These are phyloP conservation scores for Penicillium soppii DNA, from an alignment of 495 filamentous ascomycete genomes.

Conservation along the genomic window DNA sequence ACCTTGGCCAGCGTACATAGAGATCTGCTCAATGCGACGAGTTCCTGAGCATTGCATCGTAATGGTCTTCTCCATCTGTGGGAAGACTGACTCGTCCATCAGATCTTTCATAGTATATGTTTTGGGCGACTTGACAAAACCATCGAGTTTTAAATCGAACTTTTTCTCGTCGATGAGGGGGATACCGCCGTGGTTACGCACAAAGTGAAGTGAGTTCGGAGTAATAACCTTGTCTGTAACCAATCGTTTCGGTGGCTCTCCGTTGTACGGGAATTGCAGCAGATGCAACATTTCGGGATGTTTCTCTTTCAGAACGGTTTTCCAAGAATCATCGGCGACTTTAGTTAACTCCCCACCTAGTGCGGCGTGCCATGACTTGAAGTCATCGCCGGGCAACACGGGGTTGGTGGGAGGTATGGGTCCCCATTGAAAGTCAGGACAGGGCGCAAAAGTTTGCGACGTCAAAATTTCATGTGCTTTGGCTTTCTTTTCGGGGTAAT, in stretches of 20 bases:
- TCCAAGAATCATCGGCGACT: constrained; percentile 57
- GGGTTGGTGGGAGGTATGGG: constrained; percentile 64
- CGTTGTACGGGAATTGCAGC: constrained; percentile 70
- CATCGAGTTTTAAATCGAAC: constrained; percentile 52
- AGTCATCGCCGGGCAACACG: constrained; percentile 59
- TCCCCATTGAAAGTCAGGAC: constrained; percentile 59
- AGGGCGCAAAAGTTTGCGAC: constrained; percentile 54
- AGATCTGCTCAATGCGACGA: constrained; percentile 65
- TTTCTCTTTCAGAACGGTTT: constrained; percentile 59
- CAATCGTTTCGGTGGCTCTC: constrained; percentile 56
- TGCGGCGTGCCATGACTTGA: constrained; percentile 65
- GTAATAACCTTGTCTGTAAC: constrained; percentile 55
- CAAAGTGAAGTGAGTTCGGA: constrained; percentile 58
- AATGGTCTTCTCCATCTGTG: constrained; percentile 51
- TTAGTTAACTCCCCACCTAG: constrained; percentile 48
- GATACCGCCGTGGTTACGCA: constrained; percentile 68
- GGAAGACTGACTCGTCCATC: constrained; percentile 55
- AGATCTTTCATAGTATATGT: constrained; percentile 54
- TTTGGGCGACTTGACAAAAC: constrained; percentile 56
- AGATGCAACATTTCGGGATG: constrained; percentile 65
- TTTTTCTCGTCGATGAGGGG: constrained; percentile 57
- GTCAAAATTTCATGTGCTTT: constrained; percentile 54
- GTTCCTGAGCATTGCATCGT: constrained; percentile 71
- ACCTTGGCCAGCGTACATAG: constrained; percentile 60
- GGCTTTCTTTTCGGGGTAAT: constrained; percentile 63